Evolutionary conservation across 306 rosid genomes (phyloP).

Genomic region (Fagus crenata): DNA sequence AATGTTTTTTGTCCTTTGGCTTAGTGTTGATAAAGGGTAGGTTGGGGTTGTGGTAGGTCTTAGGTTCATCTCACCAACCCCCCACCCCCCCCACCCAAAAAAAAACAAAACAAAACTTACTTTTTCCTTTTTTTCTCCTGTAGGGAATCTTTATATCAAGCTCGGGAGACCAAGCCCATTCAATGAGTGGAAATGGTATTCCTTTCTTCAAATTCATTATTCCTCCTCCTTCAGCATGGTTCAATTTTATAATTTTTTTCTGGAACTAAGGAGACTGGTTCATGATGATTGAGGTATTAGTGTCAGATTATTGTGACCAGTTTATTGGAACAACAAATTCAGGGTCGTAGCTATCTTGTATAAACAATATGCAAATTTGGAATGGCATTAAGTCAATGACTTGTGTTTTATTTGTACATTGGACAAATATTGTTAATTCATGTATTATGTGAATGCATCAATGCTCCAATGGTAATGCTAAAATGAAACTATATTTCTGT

Average conservation of each 20-base stretch:
- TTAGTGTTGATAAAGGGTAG: neutral
- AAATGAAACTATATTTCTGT: neutral
- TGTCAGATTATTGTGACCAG: conserved; percentile 7
- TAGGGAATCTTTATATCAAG: conserved; percentile 94
- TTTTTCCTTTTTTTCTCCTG: conserved; percentile 20
- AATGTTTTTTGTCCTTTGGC: neutral
- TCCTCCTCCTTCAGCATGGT: conserved; percentile 12
- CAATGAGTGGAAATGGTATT: conserved; percentile 95
- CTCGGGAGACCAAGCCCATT: conserved; percentile 83
- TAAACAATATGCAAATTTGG: neutral
- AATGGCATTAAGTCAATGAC: neutral
- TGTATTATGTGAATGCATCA: neutral
- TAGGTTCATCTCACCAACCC: neutral
- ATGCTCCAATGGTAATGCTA: neutral
- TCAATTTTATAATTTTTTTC: conserved; percentile 22
- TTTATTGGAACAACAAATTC: conserved; percentile 10
- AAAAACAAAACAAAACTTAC: neutral
- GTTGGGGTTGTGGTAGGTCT: neutral
- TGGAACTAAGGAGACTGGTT: conserved; percentile 21
- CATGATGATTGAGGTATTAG: conserved; percentile 11
- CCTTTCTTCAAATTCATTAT: conserved; percentile 21
- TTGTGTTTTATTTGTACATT: neutral
- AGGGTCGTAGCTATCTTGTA: neutral
- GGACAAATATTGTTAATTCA: neutral
- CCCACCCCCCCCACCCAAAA: too few species aligned